Conservation (phyloP, 2,329 filamentous ascomycete species). For the Pleurostoma richardsiae region DNA sequence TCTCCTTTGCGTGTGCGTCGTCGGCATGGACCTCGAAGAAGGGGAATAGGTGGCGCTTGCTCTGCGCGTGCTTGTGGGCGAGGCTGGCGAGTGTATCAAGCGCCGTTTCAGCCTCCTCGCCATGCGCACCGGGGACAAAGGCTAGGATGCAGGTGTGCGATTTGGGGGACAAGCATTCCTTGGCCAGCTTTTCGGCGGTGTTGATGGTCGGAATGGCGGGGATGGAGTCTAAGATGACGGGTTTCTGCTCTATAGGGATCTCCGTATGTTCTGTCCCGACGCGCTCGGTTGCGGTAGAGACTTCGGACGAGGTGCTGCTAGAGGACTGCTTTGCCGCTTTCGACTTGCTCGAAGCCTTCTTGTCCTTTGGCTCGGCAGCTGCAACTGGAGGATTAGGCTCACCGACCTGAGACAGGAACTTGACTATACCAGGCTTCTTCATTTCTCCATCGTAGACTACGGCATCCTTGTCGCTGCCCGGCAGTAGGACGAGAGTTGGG, state of each 20-base stretch:
- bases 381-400: conserved; percentile 74
- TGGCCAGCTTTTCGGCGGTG: conserved; percentile 57
- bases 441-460: conserved; percentile 76
- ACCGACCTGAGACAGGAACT: conserved; percentile 76
- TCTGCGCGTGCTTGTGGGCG: conserved; percentile 66
- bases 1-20: conserved; percentile 48
- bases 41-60: conserved; percentile 69
- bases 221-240: conserved; percentile 45
- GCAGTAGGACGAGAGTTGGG: conserved; percentile 76
- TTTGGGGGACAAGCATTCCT: conserved; percentile 69
- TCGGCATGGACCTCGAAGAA: conserved; percentile 69
- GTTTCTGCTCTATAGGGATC: conserved; percentile 41
- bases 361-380: conserved; percentile 39
- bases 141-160: conserved; percentile 80
- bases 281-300: conserved; percentile 21
- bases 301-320: conserved; percentile 34
- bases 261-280: conserved; percentile 34
- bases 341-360: conserved; percentile 20
- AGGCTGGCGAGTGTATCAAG: conserved; percentile 66
- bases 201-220: conserved; percentile 63
- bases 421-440: conserved; percentile 75
- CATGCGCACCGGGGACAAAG: conserved; percentile 53
- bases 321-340: conserved; percentile 32
- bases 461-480: conserved; percentile 62
- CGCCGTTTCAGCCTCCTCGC: conserved; percentile 48